Evolutionary conservation across 257 asterid genomes (phyloP).

Genomic region (Parsonsia alboflavescens): DNA sequence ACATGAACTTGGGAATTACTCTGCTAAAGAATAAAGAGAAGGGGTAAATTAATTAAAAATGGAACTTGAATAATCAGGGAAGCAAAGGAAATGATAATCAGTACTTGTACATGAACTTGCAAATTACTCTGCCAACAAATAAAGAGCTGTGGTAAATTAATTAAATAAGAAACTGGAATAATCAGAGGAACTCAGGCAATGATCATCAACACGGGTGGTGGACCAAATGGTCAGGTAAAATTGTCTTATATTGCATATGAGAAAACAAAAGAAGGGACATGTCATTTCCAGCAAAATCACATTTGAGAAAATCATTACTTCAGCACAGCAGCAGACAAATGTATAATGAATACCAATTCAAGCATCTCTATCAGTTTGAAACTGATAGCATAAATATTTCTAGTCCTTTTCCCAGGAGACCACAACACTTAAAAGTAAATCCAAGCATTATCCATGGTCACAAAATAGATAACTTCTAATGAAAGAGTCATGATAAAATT

Average conservation of each 20-base stretch:
- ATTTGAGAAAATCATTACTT: not conserved
- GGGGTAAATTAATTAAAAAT: not conserved
- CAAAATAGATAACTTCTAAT: not conserved
- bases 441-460: not conserved
- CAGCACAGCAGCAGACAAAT: not conserved
- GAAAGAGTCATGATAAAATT: not conserved
- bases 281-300: not conserved
- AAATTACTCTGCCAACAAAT: slow-evolving; percentile 55
- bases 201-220: not conserved
- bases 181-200: not conserved
- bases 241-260: not conserved
- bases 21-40: slow-evolving; percentile 36
- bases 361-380: not conserved
- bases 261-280: not conserved
- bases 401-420: not conserved
- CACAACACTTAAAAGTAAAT: not conserved
- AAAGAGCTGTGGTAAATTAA: not conserved
- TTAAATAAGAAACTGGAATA: slow-evolving; percentile 4
- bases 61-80: slow-evolving; percentile 3
- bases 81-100: not conserved
- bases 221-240: not conserved
- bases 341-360: not conserved
- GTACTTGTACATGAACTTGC: slow-evolving; percentile 42
- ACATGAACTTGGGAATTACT: slow-evolving; percentile 64
- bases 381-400: no score